Evolutionary conservation across 441 rosid genomes (phyloP), one percentile per base, ranked within the genome.

Genomic region (Omphalea diandra): DNA sequence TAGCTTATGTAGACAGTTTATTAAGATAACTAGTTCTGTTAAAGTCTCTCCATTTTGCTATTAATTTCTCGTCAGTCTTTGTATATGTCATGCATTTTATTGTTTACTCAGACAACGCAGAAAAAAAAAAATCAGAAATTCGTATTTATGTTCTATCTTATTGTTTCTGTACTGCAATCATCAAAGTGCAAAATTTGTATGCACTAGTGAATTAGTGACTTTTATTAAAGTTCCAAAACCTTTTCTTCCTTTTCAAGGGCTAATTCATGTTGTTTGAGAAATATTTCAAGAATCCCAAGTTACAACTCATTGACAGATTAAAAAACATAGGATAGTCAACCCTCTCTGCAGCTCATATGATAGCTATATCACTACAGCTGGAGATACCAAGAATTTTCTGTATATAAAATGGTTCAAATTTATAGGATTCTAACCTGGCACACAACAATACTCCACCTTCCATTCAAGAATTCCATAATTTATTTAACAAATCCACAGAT

Each of bases 341-440:
- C 65, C 69, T 41, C 27, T 77, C 55, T 20, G 60, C 54, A 49
- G 67, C n/a, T 43, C 59, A 32, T 44, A 73, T 31, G 36, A 78
- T 75, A 84, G 79, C 83, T 11, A 9, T 3, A n/a, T n/a, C 73
- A 78, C 33, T 47, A 76, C 93, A 88, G 88, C 91, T 84, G 86
- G 79, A 80, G 73, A 63, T 76, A 71, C 65, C 67, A 68, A 49
- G 60, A 77, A 76, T 3, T 49, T 70, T 44, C 53, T 57, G 63
- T n/a, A 66, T 60, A 15, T 22, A 20, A 41, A 62, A 41, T 71
- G 55, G 75, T 76, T 75, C 73, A 65, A 57, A 54, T 68, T 71
- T 73, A 26, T 59, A 62, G 38, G 61, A 61, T 32, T 38, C 70
- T 75, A 75, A 56, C 72, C 80, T 77, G 85, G 79, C 83, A 68